Percentiles rank a stretch among this genome's conserved stretches.
Evolutionary conservation across 202 grass and related monocot species (phyloP).

Genomic region (Dendrocalamus latiflorus): DNA sequence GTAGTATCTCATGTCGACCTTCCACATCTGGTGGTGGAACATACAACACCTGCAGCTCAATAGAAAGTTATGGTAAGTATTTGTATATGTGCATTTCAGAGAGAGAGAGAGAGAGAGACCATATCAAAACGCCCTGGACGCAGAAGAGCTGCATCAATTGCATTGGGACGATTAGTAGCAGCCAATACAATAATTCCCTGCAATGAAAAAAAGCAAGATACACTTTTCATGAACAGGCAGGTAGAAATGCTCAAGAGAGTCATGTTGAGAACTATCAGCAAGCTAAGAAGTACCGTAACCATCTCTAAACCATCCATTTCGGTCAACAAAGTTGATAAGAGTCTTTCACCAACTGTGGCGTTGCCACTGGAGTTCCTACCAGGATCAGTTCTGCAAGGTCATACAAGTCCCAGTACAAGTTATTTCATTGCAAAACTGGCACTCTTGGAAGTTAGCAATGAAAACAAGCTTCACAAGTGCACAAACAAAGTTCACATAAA

Average conservation of each 20-base stretch:
- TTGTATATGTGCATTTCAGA: background rate
- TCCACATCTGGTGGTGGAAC: constrained; percentile 61
- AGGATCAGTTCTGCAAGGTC: constrained; percentile 52
- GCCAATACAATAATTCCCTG: constrained; percentile 89
- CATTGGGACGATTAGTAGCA: constrained; percentile 73
- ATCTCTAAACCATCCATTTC: constrained; percentile 98
- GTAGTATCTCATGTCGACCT: constrained; percentile 58
- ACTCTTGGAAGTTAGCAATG: background rate
- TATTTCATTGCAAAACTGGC: constrained; percentile 7
- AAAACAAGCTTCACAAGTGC: background rate
- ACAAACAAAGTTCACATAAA: background rate
- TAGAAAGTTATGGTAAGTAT: background rate
- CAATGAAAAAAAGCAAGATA: background rate
- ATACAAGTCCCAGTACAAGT: background rate
- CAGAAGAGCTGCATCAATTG: constrained; percentile 87
- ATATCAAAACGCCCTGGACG: constrained; percentile 83
- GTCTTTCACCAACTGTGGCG: constrained; percentile 76
- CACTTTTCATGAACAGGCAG: background rate
- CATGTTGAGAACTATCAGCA: constrained; percentile 3
- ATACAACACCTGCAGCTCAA: constrained; percentile 65
- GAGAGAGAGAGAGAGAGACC: constrained; percentile 1
- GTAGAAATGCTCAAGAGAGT: constrained; percentile 3
- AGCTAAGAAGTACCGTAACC: constrained; percentile 43
- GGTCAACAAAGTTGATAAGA: constrained; percentile 77
- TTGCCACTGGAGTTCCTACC: constrained; percentile 46